Conservation (phyloP, 257 asterid genomes). For the Solanum habrochaites region DNA sequence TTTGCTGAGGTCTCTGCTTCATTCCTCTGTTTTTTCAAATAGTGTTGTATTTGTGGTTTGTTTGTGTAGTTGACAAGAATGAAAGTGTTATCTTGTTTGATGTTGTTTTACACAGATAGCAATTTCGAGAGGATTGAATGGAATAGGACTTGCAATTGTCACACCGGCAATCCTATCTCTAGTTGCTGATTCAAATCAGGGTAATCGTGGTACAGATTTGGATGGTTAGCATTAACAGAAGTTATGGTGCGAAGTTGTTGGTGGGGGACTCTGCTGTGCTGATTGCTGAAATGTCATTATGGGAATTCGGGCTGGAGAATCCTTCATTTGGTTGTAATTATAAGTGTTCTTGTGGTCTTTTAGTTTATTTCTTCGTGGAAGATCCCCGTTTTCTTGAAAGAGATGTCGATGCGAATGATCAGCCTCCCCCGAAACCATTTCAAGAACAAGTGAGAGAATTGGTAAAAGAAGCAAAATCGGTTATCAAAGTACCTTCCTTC, state of each 20-base stretch:
- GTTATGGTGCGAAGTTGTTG: conserved; percentile 63
- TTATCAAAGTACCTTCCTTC: conserved; percentile 6
- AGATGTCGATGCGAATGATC: conserved; percentile 24
- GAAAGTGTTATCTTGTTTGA: background rate
- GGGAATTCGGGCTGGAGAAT: conserved; percentile 92
- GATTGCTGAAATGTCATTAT: conserved; percentile 46
- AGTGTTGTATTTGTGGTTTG: no score
- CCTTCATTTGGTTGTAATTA: conserved; percentile 55
- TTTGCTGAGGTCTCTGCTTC: conserved; percentile 30
- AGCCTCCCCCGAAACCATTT: background rate
- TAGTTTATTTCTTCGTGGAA: conserved; percentile 48
- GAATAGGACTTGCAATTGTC: conserved; percentile 81
- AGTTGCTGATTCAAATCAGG: conserved; percentile 54
- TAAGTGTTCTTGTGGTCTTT: conserved; percentile 61
- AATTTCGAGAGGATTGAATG: conserved; percentile 70
- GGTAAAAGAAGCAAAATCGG: conserved; percentile 56
- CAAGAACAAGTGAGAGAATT: background rate
- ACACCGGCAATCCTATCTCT: conserved; percentile 74
- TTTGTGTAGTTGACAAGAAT: no score
- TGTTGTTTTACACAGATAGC: conserved; percentile 42
- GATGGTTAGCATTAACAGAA: conserved; percentile 59
- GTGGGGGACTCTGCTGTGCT: conserved; percentile 67
- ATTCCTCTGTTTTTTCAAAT: no score
- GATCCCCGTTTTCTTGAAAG: conserved; percentile 52
- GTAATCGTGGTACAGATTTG: conserved; percentile 79